Percentiles rank a stretch among this genome's conserved stretches.
Conservation (phyloP, 1,284 basidiomycete species). For the Vanrija humicola region DNA sequence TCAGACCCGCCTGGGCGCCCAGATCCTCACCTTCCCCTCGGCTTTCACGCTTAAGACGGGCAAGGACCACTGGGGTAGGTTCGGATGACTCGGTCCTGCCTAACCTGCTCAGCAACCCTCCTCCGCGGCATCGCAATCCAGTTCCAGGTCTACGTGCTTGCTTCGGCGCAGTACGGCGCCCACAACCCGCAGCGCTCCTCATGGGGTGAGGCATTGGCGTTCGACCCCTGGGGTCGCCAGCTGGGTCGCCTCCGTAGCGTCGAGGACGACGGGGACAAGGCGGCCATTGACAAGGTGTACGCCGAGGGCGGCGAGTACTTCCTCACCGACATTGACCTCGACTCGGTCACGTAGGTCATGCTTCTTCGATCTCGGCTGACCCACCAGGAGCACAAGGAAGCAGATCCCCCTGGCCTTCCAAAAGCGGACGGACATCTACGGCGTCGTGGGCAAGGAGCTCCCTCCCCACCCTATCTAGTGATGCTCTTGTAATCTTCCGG, state of each 20-base stretch:
- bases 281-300: conserved; percentile 21
- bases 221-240: conserved; percentile 37
- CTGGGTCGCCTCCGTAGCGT: conserved; percentile 35
- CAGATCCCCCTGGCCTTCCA: conserved; percentile 44
- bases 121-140: conserved; percentile 39
- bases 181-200: conserved; percentile 31
- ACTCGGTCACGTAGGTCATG: conserved; percentile 22
- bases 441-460: conserved; percentile 20
- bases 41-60: conserved; percentile 54
- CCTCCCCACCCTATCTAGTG: too few relatives aligned
- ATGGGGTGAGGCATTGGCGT: conserved; percentile 43
- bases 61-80: conserved; percentile 43
- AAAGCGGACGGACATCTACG: conserved; percentile 36
- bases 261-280: conserved; percentile 23
- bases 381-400: conserved; percentile 22
- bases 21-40: conserved; percentile 53
- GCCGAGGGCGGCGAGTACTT: conserved; percentile 33
- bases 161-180: conserved; percentile 40
- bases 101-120: conserved; percentile 2
- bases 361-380: conserved; percentile 4
- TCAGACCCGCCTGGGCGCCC: conserved; percentile 49
- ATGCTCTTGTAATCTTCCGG: too few relatives aligned
- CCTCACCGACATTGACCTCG: conserved; percentile 29
- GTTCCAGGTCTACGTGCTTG: conserved; percentile 43
- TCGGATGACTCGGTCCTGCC: not conserved